Conservation (phyloP, 805 yeast species). For the Vanderwaltozyma tropicalis region DNA sequence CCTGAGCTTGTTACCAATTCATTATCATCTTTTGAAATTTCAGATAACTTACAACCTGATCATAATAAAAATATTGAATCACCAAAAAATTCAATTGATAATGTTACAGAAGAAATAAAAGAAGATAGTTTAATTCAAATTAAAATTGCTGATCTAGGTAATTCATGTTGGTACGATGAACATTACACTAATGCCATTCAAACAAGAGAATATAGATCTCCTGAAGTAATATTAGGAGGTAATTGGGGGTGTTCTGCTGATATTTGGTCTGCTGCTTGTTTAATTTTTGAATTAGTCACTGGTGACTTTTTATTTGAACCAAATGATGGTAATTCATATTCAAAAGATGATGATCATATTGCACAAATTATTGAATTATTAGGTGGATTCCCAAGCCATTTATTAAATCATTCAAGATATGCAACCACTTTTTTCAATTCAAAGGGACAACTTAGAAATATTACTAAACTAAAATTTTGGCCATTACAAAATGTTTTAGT, state of each 20-base stretch:
- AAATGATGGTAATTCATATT: conserved; percentile 54
- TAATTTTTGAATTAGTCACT: conserved; percentile 80
- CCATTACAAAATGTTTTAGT: conserved; percentile 66
- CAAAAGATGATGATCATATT: conserved; percentile 90
- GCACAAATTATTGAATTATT: conserved; percentile 87
- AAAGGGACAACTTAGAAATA: conserved; percentile 64
- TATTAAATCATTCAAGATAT: conserved; percentile 51
- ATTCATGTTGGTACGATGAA: conserved; percentile 71
- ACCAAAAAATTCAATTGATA: background rate
- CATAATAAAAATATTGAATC: background rate
- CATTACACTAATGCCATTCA: conserved; percentile 87
- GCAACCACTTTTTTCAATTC: conserved; percentile 54
- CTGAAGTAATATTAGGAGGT: conserved; percentile 72
- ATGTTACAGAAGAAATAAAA: background rate
- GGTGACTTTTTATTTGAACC: conserved; percentile 96
- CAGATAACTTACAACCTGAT: conserved; percentile 5
- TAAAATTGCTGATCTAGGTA: conserved; percentile 89
- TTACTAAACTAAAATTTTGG: conserved; percentile 82
- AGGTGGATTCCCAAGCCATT: conserved; percentile 53
- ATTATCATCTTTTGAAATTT: conserved; percentile 31
- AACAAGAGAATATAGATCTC: conserved; percentile 86
- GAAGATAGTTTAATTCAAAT: conserved; percentile 52
- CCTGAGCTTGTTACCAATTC: conserved; percentile 20
- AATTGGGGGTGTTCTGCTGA: conserved; percentile 95
- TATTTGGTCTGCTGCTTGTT: conserved; percentile 92